Evolutionary conservation across 768 basidiomycete genomes (phyloP).

Genomic region (Boletus rubropictus): DNA sequence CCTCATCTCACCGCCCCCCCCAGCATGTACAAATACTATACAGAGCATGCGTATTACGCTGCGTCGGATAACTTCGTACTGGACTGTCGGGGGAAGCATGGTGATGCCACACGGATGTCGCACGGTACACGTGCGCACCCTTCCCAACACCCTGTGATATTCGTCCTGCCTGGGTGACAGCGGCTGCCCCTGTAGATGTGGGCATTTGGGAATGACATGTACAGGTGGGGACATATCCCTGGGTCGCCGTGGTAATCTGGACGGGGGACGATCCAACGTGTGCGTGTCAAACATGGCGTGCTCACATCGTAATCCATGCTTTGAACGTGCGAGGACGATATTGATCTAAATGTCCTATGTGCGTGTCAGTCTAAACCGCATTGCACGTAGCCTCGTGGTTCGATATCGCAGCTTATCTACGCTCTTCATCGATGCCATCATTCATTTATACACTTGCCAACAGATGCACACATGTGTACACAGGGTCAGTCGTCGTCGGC

Average conservation of each 20-base stretch:
- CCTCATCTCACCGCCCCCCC: not conserved
- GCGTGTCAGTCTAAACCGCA: constrained; percentile 2
- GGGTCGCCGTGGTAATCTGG: not conserved
- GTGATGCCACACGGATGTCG: not conserved
- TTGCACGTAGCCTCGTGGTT: constrained; percentile 11
- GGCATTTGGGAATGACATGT: not conserved
- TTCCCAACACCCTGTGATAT: not conserved
- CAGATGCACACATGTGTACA: constrained; percentile 1
- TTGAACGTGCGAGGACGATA: not conserved
- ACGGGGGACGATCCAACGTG: not conserved
- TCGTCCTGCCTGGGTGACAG: not conserved
- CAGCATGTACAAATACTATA: not conserved
- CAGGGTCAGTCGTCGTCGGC: not conserved
- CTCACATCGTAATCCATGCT: constrained; percentile 4
- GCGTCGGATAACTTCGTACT: not conserved
- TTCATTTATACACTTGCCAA: not conserved
- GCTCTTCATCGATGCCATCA: not conserved
- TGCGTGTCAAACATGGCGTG: constrained; percentile 6
- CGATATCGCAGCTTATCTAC: constrained; percentile 17
- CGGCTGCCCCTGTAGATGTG: not conserved
- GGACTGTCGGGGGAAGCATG: not conserved
- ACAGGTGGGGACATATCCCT: not conserved
- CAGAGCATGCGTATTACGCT: constrained; percentile 1
- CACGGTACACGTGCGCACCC: constrained; percentile 3
- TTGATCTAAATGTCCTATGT: not conserved